Evolutionary conservation across 345 rosid species (phyloP), one percentile per base, ranked within the genome.

Genomic region (Abelmoschus esculentus): DNA sequence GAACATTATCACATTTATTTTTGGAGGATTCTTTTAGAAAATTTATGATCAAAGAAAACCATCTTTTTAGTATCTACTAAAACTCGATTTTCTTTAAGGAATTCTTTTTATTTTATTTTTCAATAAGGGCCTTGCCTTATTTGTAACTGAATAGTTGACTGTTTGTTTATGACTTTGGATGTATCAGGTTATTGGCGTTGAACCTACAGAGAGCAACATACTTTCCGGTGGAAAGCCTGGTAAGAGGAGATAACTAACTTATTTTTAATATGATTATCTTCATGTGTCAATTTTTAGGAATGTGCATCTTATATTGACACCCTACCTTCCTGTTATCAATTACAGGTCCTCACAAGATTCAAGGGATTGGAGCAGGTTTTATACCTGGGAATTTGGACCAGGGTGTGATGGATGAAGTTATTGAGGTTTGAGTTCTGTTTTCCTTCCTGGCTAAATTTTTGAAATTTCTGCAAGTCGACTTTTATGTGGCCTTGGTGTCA

Each of bases 281-380:
- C 38, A 52, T 54, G 15, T 6, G 40, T 62, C 19, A 46, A 32
- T 32, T 7, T 50, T 31, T 42, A 59, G 57, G 66, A 58, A 60
- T 12, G 3, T 1, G 14, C 34, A 32, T n/a, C 70, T 50, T n/a
- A 29, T 17, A 26, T 60, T 70, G 15, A 70, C 38, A 28, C 22
- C 13, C 9, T 6, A 49, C 32, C 67, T 58, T 67, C 18, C 72
- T 46, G 5, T 47, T 72, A 63, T 60, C 34, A 78, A 74, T 40
- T 76, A 60, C 78, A 93, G 98, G 98, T 72, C 98, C 97, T 76
- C 98, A 93, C 89, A 90, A 93, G 84, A 93, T 93, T 86, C 97
- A 93, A 83, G 98, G 98, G 72, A 93, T 93, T 66, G 98, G 98
- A 80, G 98, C 98, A 64, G 98, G 98, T 70, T 93, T 93, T 80